phyloP scores from a whole-genome alignment of 148 eudicot genomes.

The Amaranthus cruentus region DNA sequence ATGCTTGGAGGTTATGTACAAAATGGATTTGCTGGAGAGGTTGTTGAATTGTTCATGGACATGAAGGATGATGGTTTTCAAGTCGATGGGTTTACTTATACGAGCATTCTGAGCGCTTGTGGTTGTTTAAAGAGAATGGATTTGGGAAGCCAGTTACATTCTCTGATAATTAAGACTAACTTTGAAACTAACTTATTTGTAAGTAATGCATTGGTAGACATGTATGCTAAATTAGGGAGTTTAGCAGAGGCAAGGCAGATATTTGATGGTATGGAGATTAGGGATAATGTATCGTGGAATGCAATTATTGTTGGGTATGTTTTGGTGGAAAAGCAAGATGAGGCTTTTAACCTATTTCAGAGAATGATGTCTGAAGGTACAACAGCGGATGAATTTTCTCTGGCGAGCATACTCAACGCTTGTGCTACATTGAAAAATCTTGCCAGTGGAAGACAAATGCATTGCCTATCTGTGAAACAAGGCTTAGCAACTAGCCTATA shows the following conservation, averaged over 20 bases:
- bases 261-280: constrained; percentile 46
- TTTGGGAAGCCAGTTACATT: constrained; percentile 72
- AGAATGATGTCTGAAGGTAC: constrained; percentile 58
- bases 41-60: constrained; percentile 43
- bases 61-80: constrained; percentile 52
- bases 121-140: constrained; percentile 47
- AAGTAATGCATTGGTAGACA: constrained; percentile 75
- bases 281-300: constrained; percentile 93
- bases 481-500: constrained; percentile 67
- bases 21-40: constrained; percentile 60
- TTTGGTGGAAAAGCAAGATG: constrained; percentile 59
- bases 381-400: constrained; percentile 72
- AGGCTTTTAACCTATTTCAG: constrained; percentile 65
- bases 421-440: constrained; percentile 54
- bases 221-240: constrained; percentile 85
- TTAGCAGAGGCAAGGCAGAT: constrained; percentile 51
- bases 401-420: constrained; percentile 81
- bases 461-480: constrained; percentile 57
- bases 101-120: constrained; percentile 88
- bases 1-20: constrained; percentile 86
- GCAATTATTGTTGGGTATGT: constrained; percentile 86
- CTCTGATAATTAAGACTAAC: constrained; percentile 59
- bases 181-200: constrained; percentile 57
- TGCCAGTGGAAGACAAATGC: constrained; percentile 53
- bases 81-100: constrained; percentile 80